Conservation (phyloP, 1,284 basidiomycete genomes). For the Melampsora larici-populina region DNA sequence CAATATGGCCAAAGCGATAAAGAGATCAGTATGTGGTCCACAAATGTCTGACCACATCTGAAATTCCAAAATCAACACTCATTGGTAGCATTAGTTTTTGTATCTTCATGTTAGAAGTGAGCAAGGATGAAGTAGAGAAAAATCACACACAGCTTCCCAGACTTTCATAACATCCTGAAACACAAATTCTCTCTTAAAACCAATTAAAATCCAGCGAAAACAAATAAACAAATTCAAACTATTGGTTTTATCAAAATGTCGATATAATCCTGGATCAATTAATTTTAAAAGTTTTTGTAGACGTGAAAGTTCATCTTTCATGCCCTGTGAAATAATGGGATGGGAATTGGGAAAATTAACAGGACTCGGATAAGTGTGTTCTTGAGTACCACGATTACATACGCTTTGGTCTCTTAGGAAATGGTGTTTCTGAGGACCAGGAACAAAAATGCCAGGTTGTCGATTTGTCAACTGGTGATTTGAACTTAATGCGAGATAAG, state of each 20-base stretch:
- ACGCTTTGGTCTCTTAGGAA: conserved; percentile 43
- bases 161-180: conserved; percentile 65
- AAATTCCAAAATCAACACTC: conserved; percentile 41
- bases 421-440: conserved; percentile 35
- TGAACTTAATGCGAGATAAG: too few relatives aligned
- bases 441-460: conserved; percentile 28
- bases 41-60: conserved; percentile 89
- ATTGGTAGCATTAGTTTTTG: not conserved
- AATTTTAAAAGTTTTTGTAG: conserved; percentile 33
- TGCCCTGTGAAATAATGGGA: conserved; percentile 15
- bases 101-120: not conserved
- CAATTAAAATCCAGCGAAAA: conserved; percentile 67
- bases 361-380: not conserved
- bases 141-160: conserved; percentile 67
- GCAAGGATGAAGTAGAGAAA: not conserved
- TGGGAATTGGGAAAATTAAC: not conserved
- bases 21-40: conserved; percentile 82
- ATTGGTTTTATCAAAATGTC: conserved; percentile 71
- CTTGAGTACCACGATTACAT: not conserved
- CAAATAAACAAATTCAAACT: conserved; percentile 95
- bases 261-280: conserved; percentile 46
- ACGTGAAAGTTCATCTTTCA: conserved; percentile 36
- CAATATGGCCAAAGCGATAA: conserved; percentile 86
- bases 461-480: too few relatives aligned
- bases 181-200: conserved; percentile 26